Conservation (phyloP, 2,329 filamentous ascomycete species). For the Colletotrichum tamarilloi region DNA sequence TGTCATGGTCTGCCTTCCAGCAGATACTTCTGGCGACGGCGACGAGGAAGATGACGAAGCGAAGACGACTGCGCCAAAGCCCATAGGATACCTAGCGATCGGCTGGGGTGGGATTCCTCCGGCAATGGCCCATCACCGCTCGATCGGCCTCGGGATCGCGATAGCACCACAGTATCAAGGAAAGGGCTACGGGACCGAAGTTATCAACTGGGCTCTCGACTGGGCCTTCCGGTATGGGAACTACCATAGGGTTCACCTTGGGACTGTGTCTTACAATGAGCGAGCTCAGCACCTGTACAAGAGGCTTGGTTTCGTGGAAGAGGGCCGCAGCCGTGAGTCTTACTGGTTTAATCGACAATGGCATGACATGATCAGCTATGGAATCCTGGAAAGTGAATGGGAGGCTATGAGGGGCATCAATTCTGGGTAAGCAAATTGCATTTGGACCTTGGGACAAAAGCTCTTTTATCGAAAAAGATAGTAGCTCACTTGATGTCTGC, state of each 20-base stretch:
- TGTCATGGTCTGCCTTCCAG: neutral
- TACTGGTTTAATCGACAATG: neutral
- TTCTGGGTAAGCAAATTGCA: neutral
- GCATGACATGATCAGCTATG: neutral
- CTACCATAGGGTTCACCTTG: constrained; percentile 3
- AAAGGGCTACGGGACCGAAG: neutral
- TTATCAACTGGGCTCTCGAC: neutral
- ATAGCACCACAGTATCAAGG: neutral
- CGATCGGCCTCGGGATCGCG: neutral
- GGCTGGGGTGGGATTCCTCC: neutral
- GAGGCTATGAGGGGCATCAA: neutral
- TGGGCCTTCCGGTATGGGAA: neutral
- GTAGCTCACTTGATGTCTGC: no score
- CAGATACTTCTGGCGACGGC: fast-evolving
- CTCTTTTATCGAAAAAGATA: neutral
- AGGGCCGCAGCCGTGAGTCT: neutral
- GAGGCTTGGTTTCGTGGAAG: neutral
- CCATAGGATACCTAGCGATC: neutral
- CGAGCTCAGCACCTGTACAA: neutral
- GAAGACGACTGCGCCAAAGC: neutral
- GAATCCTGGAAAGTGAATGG: constrained; percentile 5
- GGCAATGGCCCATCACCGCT: neutral
- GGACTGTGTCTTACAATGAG: neutral
- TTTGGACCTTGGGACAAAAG: neutral
- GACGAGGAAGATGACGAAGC: neutral